Percentiles rank a stretch among this genome's conserved stretches.
These are phyloP conservation scores for Aspergillus hiratsukae DNA, from an alignment of 2,329 filamentous ascomycete genomes.

Conservation along the genomic window DNA sequence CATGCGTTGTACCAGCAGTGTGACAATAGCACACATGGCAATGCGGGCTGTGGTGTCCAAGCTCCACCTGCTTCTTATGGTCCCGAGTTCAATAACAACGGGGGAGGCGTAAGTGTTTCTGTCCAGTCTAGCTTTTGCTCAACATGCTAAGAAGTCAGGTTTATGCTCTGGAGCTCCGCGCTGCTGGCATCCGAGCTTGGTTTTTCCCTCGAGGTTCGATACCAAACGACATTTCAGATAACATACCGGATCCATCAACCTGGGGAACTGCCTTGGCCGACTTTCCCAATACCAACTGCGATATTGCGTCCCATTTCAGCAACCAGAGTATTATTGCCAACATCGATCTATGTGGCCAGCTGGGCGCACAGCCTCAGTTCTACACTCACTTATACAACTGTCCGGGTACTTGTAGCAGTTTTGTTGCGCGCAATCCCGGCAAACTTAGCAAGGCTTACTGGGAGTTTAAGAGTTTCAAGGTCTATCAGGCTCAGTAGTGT, in stretches of 20 bases:
- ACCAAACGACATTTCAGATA: slow-evolving; percentile 50
- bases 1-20: slow-evolving; percentile 44
- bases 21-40: slow-evolving; percentile 47
- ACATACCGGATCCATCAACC: slow-evolving; percentile 54
- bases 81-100: slow-evolving; percentile 47
- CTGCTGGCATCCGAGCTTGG: slow-evolving; percentile 60
- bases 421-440: slow-evolving; percentile 54
- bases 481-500: slow-evolving; percentile 45
- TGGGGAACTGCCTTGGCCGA: slow-evolving; percentile 63
- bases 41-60: slow-evolving; percentile 56
- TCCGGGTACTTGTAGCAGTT: slow-evolving; percentile 54
- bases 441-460: slow-evolving; percentile 59
- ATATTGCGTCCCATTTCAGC: slow-evolving; percentile 56
- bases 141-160: slow-evolving; percentile 26
- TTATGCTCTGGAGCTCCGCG: slow-evolving; percentile 59
- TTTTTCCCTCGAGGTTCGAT: slow-evolving; percentile 50
- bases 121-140: background rate
- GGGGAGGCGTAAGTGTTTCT: slow-evolving; percentile 46
- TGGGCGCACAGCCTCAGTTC: slow-evolving; percentile 38
- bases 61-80: slow-evolving; percentile 47
- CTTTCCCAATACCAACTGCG: slow-evolving; percentile 60
- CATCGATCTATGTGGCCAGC: slow-evolving; percentile 60
- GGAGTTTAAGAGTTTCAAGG: slow-evolving; percentile 59
- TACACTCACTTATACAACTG: slow-evolving; percentile 36
- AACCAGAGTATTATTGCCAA: slow-evolving; percentile 65